These are phyloP conservation scores for Yamadazyma pseudoaaseri DNA, from an alignment of 1,139 yeast species.

Conservation along the genomic window DNA sequence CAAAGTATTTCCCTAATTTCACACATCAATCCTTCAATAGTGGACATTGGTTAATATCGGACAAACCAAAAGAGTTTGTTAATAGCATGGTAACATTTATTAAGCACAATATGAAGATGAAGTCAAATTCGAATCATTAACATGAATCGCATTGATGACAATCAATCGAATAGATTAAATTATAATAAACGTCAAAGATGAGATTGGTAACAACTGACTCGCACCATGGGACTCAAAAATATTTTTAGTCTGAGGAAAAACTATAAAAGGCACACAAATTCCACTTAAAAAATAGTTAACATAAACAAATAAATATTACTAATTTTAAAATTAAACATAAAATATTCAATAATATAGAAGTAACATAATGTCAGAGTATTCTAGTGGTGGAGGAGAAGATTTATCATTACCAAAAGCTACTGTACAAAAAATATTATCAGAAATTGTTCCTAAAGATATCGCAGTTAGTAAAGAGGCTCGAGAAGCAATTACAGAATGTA, in stretches of 20 bases:
- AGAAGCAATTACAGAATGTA: constrained; percentile 93
- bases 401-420: constrained; percentile 69
- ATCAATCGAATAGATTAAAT: no score
- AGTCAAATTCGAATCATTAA: no score
- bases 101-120: no score
- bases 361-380: constrained; percentile 36
- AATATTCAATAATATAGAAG: not conserved
- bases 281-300: constrained; percentile 1
- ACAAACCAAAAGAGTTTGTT: constrained; percentile 38
- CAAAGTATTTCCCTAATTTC: constrained; percentile 33
- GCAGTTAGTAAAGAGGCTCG: constrained; percentile 92
- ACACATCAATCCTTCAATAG: constrained; percentile 32
- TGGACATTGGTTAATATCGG: constrained; percentile 48
- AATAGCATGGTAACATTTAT: constrained; percentile 16
- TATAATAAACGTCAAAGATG: no score
- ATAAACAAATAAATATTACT: not conserved
- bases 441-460: constrained; percentile 81
- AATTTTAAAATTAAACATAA: not conserved
- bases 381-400: constrained; percentile 37
- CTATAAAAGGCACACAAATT: constrained; percentile 10
- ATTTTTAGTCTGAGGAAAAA: constrained; percentile 5
- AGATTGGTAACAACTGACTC: no score
- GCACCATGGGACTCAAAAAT: no score
- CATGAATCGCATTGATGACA: no score
- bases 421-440: constrained; percentile 90